Percentiles rank a stretch among this genome's conserved stretches.
phyloP scores from a whole-genome alignment of 2,329 filamentous ascomycete species.

The Microdochium bolleyi region DNA sequence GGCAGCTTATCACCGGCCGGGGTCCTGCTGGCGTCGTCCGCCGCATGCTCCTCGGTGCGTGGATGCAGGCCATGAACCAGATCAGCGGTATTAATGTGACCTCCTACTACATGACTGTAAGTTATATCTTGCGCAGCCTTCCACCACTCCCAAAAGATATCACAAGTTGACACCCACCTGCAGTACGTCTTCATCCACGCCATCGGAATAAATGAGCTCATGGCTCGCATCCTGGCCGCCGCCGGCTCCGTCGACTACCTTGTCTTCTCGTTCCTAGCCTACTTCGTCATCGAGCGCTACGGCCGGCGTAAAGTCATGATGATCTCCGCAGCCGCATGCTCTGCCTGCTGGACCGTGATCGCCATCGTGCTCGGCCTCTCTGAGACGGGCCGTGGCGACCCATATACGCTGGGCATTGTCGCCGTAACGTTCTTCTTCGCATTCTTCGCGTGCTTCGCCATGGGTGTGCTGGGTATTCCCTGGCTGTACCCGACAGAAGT shows the following conservation, averaged over 20 bases:
- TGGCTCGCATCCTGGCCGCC: slow-evolving; percentile 24
- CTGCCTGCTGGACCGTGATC: slow-evolving; percentile 23
- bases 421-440: slow-evolving; percentile 11
- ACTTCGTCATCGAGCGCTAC: background rate
- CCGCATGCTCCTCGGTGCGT: slow-evolving; percentile 6
- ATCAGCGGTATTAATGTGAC: slow-evolving; percentile 12
- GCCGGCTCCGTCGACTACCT: slow-evolving; percentile 13
- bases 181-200: slow-evolving; percentile 11
- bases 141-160: background rate
- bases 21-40: background rate
- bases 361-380: slow-evolving; percentile 22
- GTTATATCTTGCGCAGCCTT: background rate
- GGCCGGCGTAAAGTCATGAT: background rate
- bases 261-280: slow-evolving; percentile 1
- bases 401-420: slow-evolving; percentile 8
- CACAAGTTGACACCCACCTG: background rate
- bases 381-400: slow-evolving; percentile 1
- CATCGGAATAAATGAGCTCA: slow-evolving; percentile 15
- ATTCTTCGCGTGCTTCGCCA: slow-evolving; percentile 8
- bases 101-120: slow-evolving; percentile 26
- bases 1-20: background rate
- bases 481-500: slow-evolving; percentile 1
- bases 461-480: background rate
- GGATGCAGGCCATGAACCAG: slow-evolving; percentile 13
- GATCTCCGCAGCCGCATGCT: background rate